Base-by-base conservation (phyloP, 805 yeast genomes). In the Myxozyma sirexii region DNA sequence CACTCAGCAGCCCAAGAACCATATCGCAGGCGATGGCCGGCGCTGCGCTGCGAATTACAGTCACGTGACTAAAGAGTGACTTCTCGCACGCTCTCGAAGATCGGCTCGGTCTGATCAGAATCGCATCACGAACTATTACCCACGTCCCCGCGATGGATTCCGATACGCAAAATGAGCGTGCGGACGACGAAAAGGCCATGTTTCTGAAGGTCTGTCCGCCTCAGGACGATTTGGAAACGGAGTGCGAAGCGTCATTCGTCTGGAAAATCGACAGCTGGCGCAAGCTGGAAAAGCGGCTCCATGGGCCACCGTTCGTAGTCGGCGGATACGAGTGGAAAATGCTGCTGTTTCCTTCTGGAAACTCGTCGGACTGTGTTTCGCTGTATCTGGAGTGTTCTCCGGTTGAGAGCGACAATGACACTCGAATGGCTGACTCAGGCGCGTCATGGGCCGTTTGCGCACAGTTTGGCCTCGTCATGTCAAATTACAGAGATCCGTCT, bases 361-460 rank as follows among this genome's bases (percentile, higher is more conserved):
- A 59, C 45, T 24, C 37, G 48, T 77, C 82, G 53, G 79, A 79
- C 61, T 76, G 79, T 57, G 72, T 90, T 6, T 90, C 97, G 0
- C 73, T 90, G 26, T 94, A 90, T 72, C 75, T 94, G 63, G 96
- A 90, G 67, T 94, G 96, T 0, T 81, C 83, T 61, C 75, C 69
- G 19, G 69, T 69, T 1, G 39, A 26, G 17, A 17, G n/a, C 12
- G 51, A 31, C 26, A 17, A 15, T 29, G 47, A 31, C 17, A 69
- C 64, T n/a, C 75, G 76, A 57, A 79, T 81, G 39, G 59, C 41
- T 10, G 63, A 54, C 29, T 64, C 54, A 4, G 66, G 57, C 21
- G 62, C 59, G 15, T 54, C 82, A 57, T 91, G 97, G 96, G 84
- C 85, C 57, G 86, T 84, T n/a, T 91, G 97, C 75, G 96, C 94